Conservation (phyloP, 2,329 filamentous ascomycete genomes). For the Ophiostoma piceae region DNA sequence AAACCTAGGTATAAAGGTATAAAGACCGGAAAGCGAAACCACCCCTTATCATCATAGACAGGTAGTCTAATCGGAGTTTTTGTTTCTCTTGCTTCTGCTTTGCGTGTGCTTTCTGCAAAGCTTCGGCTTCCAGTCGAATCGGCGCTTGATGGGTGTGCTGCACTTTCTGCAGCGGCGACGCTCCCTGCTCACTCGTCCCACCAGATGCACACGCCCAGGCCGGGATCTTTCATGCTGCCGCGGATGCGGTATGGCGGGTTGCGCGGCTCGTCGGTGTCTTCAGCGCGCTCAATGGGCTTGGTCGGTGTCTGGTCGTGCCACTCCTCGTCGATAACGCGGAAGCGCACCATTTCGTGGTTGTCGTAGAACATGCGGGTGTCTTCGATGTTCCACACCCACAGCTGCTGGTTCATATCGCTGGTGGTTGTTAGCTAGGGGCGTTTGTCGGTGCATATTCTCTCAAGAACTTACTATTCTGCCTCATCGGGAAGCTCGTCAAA, state of each 20-base stretch:
- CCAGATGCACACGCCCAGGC: slow-evolving; percentile 59
- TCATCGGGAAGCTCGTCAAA: slow-evolving; percentile 67
- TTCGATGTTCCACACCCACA: slow-evolving; percentile 80
- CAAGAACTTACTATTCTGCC: slow-evolving; percentile 63
- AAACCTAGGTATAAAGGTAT: background rate
- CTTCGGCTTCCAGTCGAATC: background rate
- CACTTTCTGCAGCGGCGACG: background rate
- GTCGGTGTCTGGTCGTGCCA: slow-evolving; percentile 85
- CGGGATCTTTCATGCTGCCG: slow-evolving; percentile 58
- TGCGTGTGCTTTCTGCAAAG: background rate
- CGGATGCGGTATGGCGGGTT: slow-evolving; percentile 68
- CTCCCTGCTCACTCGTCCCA: slow-evolving; percentile 27
- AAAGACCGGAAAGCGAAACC: background rate
- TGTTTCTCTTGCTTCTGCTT: background rate
- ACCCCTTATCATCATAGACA: slow-evolving; percentile 11
- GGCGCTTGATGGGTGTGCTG: background rate
- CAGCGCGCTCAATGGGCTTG: slow-evolving; percentile 57
- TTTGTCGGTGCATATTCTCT: background rate
- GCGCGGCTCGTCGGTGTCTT: slow-evolving; percentile 51
- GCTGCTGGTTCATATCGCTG: slow-evolving; percentile 67
- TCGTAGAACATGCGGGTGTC: slow-evolving; percentile 78
- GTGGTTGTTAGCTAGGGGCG: background rate
- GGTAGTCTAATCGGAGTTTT: slow-evolving; percentile 4
- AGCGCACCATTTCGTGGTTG: slow-evolving; percentile 79
- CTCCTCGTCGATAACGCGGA: slow-evolving; percentile 78